Evolutionary conservation across 345 rosid genomes (phyloP).

Genomic region (Hibiscus trionum): DNA sequence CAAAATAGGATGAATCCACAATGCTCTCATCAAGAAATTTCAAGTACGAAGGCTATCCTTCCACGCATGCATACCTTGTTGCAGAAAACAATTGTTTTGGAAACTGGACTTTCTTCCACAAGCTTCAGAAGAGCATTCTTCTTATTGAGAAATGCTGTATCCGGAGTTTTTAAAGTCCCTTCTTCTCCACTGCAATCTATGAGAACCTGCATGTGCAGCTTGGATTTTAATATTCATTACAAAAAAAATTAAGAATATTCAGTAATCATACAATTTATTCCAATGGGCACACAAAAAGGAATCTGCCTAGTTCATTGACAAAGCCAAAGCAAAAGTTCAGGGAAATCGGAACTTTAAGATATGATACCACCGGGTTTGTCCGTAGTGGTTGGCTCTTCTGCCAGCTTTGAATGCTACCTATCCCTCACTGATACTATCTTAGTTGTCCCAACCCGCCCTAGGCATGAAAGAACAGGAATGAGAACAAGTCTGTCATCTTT

Average conservation of each 20-base stretch:
- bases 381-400: no score
- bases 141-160: conserved; percentile 75
- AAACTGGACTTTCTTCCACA: conserved; percentile 46
- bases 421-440: background rate
- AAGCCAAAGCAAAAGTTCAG: background rate
- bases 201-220: conserved; percentile 48
- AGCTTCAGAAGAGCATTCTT: conserved; percentile 71
- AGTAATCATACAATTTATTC: background rate
- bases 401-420: no score
- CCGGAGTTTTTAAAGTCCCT: conserved; percentile 49
- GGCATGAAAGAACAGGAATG: background rate
- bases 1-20: background rate
- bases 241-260: background rate
- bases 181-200: conserved; percentile 91
- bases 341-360: background rate
- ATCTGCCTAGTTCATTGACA: background rate
- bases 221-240: conserved; percentile 3
- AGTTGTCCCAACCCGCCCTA: background rate
- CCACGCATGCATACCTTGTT: conserved; percentile 48
- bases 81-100: conserved; percentile 78
- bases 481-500: background rate
- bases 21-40: background rate
- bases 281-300: background rate
- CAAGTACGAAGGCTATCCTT: background rate
- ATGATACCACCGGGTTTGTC: background rate